These are phyloP conservation scores for Pueraria montana DNA, from an alignment of 306 rosid species.

Conservation along the genomic window DNA sequence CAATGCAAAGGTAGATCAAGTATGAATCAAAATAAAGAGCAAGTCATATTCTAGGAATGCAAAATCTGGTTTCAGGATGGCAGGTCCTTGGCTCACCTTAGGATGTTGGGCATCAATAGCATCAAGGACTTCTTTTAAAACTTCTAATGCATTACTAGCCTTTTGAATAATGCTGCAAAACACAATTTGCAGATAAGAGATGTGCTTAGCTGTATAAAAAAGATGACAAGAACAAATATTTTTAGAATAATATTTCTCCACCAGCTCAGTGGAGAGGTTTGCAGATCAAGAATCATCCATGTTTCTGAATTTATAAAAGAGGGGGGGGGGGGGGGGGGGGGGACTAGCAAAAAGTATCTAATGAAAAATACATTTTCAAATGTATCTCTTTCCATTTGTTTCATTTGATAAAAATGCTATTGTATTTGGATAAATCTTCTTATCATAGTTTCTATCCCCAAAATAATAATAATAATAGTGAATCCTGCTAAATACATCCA, in stretches of 20 bases:
- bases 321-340: too few relatives aligned
- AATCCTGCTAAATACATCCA: slow-evolving; percentile 22
- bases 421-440: slow-evolving; percentile 36
- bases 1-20: slow-evolving; percentile 5
- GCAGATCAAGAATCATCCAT: slow-evolving; percentile 22
- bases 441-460: slow-evolving; percentile 1
- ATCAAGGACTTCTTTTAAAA: slow-evolving; percentile 89
- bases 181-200: slow-evolving; percentile 45
- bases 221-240: not conserved
- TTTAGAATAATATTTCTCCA: slow-evolving; percentile 26
- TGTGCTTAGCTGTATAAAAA: not conserved
- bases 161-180: slow-evolving; percentile 82
- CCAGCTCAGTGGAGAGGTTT: slow-evolving; percentile 30
- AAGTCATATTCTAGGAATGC: slow-evolving; percentile 28
- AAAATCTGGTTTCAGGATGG: slow-evolving; percentile 38
- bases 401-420: slow-evolving; percentile 3
- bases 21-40: slow-evolving; percentile 23
- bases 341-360: not conserved
- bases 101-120: slow-evolving; percentile 75
- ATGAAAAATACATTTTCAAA: slow-evolving; percentile 30
- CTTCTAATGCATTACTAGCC: slow-evolving; percentile 81
- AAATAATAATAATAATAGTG: not conserved
- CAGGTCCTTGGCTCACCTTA: slow-evolving; percentile 67
- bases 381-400: not conserved
- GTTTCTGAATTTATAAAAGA: slow-evolving; percentile 15